A percentile compares a stretch with the other conserved stretches of the same genome.
Conservation (phyloP, 2,329 filamentous ascomycete species). For the Nannizziopsis barbatae region DNA sequence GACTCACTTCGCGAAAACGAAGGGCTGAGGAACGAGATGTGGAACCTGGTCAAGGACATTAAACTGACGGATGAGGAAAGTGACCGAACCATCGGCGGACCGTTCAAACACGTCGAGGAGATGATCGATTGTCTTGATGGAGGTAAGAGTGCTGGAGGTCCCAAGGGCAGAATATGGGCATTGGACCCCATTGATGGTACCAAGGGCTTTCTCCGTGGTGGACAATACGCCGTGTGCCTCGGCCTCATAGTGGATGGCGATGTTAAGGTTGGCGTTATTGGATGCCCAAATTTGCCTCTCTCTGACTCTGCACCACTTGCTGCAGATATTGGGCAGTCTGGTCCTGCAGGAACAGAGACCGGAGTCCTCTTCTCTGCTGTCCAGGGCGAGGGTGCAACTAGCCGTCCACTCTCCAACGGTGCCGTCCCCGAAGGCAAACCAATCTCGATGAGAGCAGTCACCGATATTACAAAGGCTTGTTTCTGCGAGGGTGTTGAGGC, state of each 20-base stretch:
- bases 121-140: constrained; percentile 50
- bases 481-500: constrained; percentile 97
- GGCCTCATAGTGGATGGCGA: constrained; percentile 85
- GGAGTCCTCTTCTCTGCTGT: constrained; percentile 86
- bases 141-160: constrained; percentile 36
- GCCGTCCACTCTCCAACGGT: constrained; percentile 55
- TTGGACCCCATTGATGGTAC: constrained; percentile 97
- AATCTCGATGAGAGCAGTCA: constrained; percentile 70
- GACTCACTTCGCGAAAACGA: constrained; percentile 62
- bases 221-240: constrained; percentile 93
- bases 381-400: constrained; percentile 65
- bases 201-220: constrained; percentile 90
- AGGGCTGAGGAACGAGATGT: constrained; percentile 62
- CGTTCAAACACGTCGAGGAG: constrained; percentile 51
- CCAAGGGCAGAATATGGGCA: constrained; percentile 65
- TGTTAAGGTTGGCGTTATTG: constrained; percentile 87
- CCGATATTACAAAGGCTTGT: constrained; percentile 64
- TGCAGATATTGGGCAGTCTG: constrained; percentile 60
- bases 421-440: constrained; percentile 40
- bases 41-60: constrained; percentile 65
- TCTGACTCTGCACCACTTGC: constrained; percentile 64
- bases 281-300: constrained; percentile 87
- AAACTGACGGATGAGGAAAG: constrained; percentile 56
- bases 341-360: constrained; percentile 60
- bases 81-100: constrained; percentile 58